These are phyloP conservation scores for Bisporella sp. DNA, from an alignment of 2,329 filamentous ascomycete genomes.

Conservation along the genomic window DNA sequence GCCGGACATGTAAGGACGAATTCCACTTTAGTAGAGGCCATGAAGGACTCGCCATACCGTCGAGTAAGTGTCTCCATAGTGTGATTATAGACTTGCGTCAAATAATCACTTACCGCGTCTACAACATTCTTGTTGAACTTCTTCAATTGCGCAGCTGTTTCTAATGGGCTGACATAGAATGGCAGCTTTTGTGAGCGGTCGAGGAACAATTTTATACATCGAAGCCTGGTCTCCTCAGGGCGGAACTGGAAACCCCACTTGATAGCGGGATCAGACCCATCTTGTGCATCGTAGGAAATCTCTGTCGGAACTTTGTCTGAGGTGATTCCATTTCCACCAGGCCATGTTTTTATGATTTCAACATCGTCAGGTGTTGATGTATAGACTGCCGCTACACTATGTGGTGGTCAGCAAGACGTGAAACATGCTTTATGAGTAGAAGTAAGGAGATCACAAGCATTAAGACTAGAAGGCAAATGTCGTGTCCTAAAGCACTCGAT, in stretches of 20 bases:
- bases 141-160: constrained; percentile 70
- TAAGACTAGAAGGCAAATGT: no score
- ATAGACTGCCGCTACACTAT: constrained; percentile 64
- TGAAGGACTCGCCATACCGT: constrained; percentile 72
- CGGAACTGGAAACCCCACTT: constrained; percentile 84
- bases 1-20: constrained; percentile 78
- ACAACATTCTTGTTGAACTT: constrained; percentile 70
- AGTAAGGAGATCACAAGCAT: no score
- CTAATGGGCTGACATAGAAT: constrained; percentile 70
- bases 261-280: constrained; percentile 39
- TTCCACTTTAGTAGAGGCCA: constrained; percentile 67
- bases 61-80: constrained; percentile 71
- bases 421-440: no score
- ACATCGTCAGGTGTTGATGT: constrained; percentile 72
- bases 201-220: constrained; percentile 80
- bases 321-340: constrained; percentile 78
- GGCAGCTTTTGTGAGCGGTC: constrained; percentile 75
- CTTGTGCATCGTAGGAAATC: constrained; percentile 48
- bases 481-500: no score
- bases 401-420: constrained; percentile 6
- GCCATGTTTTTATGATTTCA: constrained; percentile 81
- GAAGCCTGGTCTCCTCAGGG: constrained; percentile 66
- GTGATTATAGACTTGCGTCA: constrained; percentile 68
- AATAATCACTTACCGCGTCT: constrained; percentile 73
- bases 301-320: constrained; percentile 82